Base-by-base conservation (phyloP, 2,329 filamentous ascomycete species). In the Triangularia verruculosa region DNA sequence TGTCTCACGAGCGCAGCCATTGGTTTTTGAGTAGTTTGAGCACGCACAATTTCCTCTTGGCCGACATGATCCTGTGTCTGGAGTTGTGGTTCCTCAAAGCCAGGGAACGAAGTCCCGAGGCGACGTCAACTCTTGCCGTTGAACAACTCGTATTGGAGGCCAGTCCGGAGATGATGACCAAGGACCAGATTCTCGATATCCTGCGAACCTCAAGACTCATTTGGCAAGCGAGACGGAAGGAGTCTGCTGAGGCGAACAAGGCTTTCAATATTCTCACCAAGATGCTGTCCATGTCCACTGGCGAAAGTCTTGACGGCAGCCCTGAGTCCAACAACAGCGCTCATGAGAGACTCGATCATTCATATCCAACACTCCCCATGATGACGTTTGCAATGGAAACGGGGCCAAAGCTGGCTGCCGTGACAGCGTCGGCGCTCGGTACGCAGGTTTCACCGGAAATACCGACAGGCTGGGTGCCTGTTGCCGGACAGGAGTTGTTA, bases 1-100 rank as follows among this genome's bases (percentile, higher is more conserved):
- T 82, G 8, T 72, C 74, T 58, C 73, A 75, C 4, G 72, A 80
- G 39, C 75, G 73, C 57, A 59, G 28, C 28, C 57, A 59, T 47
- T 82, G 78, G 78, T 78, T 79, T 53, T 64, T 80, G 15, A 76
- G 76, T 11, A 78, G 78, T 2, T 66, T 81, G 2, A 73, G 78
- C 57, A 75, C 74, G 2, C 77, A 80, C 61, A 79, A 81, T 64
- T 82, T 82, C 55, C 71, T 83, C 7, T 73, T 82, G 2, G 81
- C 80, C 1, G 78, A 78, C 52, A 81, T 80, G 63, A 74, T 83
- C 20, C 69, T 83, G 3, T 78, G 79, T 39, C 72, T 81, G 2
- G 79, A 82, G 53, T 51, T 72, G 15, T 67, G 66, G 7, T 64
- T 43, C 25, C 34, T 69, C 20, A 68, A 64, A 15, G 66, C 66